A percentile compares a stretch with the other conserved stretches of the same genome.
Conservation (phyloP, 257 asterid species). For the Rehmannia glutinosa region DNA sequence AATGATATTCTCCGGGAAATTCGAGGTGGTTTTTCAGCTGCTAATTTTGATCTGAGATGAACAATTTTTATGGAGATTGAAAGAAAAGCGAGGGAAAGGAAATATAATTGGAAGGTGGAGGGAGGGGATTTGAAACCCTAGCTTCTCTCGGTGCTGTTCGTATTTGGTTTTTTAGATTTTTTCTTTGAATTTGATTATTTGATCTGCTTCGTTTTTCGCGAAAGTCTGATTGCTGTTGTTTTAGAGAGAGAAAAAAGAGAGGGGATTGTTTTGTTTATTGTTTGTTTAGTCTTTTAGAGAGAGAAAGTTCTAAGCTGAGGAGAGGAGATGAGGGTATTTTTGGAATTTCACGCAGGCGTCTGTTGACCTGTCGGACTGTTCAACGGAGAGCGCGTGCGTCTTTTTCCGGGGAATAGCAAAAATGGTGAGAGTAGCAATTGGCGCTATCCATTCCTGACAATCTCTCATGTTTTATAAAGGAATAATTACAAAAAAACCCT, state of each 20-base stretch:
- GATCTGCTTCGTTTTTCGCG: constrained; percentile 34
- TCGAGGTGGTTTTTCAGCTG: constrained; percentile 12
- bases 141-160: constrained; percentile 2
- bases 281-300: constrained; percentile 2
- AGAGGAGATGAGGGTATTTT: constrained; percentile 9
- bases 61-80: constrained; percentile 26
- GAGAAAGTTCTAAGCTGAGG: constrained; percentile 15
- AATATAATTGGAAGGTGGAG: constrained; percentile 15
- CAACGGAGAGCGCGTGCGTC: neutral
- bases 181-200: neutral
- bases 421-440: neutral
- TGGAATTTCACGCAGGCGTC: neutral
- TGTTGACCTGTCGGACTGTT: neutral
- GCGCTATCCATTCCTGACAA: no score
- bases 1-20: constrained; percentile 21
- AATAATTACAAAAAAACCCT: no score
- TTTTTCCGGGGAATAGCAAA: neutral
- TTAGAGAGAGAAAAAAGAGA: constrained; percentile 19
- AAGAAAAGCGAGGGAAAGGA: constrained; percentile 29
- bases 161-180: constrained; percentile 9
- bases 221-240: constrained; percentile 17
- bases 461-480: no score
- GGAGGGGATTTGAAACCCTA: constrained; percentile 55
- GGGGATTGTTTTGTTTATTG: neutral
- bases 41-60: constrained; percentile 24